These are phyloP conservation scores for Globisporangium megalacanthum DNA, from an alignment of 352 stramenopile species.

Conservation along the genomic window DNA sequence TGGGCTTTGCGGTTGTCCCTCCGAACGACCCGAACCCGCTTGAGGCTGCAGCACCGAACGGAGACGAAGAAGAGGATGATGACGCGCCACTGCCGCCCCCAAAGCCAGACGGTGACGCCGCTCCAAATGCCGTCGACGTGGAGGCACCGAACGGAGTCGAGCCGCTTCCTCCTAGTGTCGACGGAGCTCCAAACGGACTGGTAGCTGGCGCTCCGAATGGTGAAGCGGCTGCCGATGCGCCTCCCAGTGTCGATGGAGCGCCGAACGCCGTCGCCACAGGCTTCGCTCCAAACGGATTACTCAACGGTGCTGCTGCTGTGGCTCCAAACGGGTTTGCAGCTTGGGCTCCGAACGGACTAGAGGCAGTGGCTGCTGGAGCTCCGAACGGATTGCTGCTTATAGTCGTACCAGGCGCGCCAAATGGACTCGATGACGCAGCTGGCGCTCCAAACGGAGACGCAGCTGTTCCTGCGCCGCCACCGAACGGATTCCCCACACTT, in stretches of 20 bases:
- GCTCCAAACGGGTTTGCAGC: neutral
- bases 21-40: conserved; percentile 1
- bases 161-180: conserved; percentile 5
- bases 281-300: conserved; percentile 25
- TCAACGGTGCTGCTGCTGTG: conserved; percentile 10
- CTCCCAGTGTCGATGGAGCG: neutral
- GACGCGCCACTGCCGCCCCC: conserved; percentile 6
- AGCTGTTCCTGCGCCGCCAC: neutral
- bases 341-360: neutral
- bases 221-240: neutral
- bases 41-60: conserved; percentile 7
- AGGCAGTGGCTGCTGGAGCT: neutral
- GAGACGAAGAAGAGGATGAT: conserved; percentile 2
- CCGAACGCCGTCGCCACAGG: conserved; percentile 10
- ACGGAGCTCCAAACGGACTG: conserved; percentile 14
- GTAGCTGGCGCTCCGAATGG: conserved; percentile 24
- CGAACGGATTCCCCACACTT: neutral
- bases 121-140: conserved; percentile 20
- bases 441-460: conserved; percentile 8
- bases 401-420: conserved; percentile 3
- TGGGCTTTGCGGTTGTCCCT: neutral
- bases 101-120: neutral
- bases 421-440: conserved; percentile 6
- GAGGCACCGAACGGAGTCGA: conserved; percentile 17
- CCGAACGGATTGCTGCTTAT: neutral